A percentile compares a stretch with the other conserved stretches of the same genome.
Conservation (phyloP, 2,329 filamentous ascomycete genomes). For the Diaporthe longicolla region DNA sequence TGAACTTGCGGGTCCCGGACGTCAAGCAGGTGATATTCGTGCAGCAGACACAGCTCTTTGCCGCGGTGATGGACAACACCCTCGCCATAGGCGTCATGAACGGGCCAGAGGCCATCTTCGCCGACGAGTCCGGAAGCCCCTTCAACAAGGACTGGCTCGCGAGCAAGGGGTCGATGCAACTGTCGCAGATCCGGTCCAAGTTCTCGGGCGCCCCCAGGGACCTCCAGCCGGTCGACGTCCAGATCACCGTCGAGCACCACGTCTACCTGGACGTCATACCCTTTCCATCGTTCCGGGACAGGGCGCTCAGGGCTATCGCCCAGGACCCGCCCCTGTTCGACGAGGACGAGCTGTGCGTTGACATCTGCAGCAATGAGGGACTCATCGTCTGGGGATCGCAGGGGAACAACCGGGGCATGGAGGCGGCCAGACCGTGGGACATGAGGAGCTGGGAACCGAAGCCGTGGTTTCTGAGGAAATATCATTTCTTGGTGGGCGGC, state of each 20-base stretch:
- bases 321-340: constrained; percentile 50
- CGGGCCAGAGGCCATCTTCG: constrained; percentile 47
- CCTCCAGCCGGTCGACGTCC: constrained; percentile 51
- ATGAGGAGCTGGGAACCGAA: constrained; percentile 60
- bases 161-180: constrained; percentile 46
- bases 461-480: constrained; percentile 60
- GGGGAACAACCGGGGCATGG: constrained; percentile 48
- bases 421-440: constrained; percentile 59
- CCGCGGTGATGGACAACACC: constrained; percentile 54
- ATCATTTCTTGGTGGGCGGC: constrained; percentile 52
- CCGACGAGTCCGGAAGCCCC: constrained; percentile 50
- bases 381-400: constrained; percentile 56
- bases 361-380: constrained; percentile 51
- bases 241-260: constrained; percentile 53
- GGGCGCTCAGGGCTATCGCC: constrained; percentile 47
- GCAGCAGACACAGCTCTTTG: constrained; percentile 50
- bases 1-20: constrained; percentile 22
- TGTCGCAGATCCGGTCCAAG: constrained; percentile 47
- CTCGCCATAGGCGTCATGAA: constrained; percentile 51
- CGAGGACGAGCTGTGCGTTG: constrained; percentile 54
- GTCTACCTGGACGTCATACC: constrained; percentile 56
- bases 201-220: constrained; percentile 48
- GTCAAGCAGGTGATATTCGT: constrained; percentile 40
- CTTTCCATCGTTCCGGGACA: constrained; percentile 51
- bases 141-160: constrained; percentile 49